Evolutionary conservation across 768 basidiomycete genomes (phyloP), one percentile per base, ranked within the genome.

Genomic region (Leucogyrophana mollusca): DNA sequence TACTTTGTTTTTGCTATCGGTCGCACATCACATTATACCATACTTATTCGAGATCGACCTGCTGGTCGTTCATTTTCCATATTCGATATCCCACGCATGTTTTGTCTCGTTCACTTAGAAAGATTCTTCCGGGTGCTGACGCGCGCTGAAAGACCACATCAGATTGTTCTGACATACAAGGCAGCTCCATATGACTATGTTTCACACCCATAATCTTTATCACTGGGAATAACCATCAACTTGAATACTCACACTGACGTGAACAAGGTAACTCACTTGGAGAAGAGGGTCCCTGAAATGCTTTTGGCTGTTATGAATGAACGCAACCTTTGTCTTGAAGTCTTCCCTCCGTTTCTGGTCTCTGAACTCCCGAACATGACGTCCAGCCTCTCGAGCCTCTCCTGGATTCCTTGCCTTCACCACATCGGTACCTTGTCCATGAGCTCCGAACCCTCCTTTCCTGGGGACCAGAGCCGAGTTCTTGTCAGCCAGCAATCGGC

Each of bases 331-430:
- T 5, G 91, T 92, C 70, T 84, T 91, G 76, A 92, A 93, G 27
- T 86, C 80, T 60, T 95, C 88, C 49, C 79, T 77, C 41, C 81
- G 73, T 56, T 73, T 80, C 61, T 88, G 83, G 61, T 96, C 94
- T 51, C 87, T 75, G 70, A 87, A 89, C 58, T 93, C 87, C 45
- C 83, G 74, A 1, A 90, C 78, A 66, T 94, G 90, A 37, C 90
- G 78, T 11, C 86, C 91, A 17, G 95, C 95, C 65, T 97, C 87
- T 53, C 80, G 79, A 11, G 96, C 96, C 70, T 98, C 95, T 2
- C 96, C 96, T n/a, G 77, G 78, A 70, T 98, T 98, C 42, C 92
- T 77, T 17, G 93, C 95, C 63, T 86, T 90, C 50, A 97, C 79
- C 9, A 94, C 87, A 24, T 91, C 80, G 7, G 79, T 84, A 1